Evolutionary conservation across 2,329 filamentous ascomycete genomes (phyloP).

Genomic region (Colletotrichum navitas): DNA sequence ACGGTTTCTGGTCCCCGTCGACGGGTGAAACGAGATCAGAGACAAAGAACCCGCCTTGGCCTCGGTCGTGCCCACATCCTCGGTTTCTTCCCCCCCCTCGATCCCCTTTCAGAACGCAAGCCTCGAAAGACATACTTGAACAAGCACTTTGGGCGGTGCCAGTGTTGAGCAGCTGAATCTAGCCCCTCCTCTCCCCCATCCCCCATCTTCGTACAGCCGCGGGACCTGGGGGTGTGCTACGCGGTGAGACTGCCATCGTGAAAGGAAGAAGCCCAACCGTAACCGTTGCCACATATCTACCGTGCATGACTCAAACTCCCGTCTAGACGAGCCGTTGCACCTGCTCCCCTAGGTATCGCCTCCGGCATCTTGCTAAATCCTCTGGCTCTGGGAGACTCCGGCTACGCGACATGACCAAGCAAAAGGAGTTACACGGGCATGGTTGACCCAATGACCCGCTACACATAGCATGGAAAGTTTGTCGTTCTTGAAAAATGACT

Average conservation of each 20-base stretch:
- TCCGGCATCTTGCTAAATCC: conserved; percentile 10
- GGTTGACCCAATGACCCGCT: background rate
- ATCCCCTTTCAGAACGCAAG: too few relatives aligned
- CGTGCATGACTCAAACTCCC: conserved; percentile 21
- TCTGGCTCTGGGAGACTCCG: background rate
- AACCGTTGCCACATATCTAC: background rate
- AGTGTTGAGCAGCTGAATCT: conserved; percentile 6
- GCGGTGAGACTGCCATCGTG: conserved; percentile 13
- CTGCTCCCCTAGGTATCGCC: background rate
- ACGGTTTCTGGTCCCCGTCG: background rate
- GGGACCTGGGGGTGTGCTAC: conserved; percentile 25
- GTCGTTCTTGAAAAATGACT: background rate
- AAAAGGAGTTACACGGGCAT: background rate
- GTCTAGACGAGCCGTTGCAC: background rate
- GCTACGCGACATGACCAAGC: background rate
- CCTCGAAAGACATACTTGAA: background rate
- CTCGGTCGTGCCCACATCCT: background rate
- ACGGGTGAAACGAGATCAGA: conserved; percentile 1
- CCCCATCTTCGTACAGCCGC: background rate
- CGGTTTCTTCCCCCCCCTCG: background rate
- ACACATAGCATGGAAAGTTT: background rate
- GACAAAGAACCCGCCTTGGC: background rate
- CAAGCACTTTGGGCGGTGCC: background rate
- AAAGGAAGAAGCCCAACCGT: background rate
- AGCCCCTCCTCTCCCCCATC: background rate